phyloP scores from a whole-genome alignment of 2,329 filamentous ascomycete species.

The Stagonosporopsis cucurbitacearum region DNA sequence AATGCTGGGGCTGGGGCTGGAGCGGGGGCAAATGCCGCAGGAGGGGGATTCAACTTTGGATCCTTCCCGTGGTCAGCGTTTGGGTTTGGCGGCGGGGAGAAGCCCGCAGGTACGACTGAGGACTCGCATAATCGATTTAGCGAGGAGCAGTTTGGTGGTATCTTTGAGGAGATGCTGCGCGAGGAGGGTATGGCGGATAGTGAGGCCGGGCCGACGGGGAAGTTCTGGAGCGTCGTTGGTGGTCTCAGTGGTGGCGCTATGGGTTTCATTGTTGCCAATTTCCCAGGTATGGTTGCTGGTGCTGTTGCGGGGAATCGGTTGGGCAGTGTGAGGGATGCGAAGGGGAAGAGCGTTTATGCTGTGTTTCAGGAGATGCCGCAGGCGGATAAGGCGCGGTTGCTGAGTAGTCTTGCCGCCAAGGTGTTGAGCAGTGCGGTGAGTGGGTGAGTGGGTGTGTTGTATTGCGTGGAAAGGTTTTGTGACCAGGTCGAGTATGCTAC shows the following conservation, averaged over 20 bases:
- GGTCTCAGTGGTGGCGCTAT: constrained; percentile 86
- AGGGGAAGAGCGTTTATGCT: constrained; percentile 91
- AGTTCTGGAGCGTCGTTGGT: constrained; percentile 87
- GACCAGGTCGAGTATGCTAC: not conserved
- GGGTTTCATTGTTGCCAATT: constrained; percentile 93
- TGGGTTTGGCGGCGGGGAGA: constrained; percentile 62
- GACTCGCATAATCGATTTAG: constrained; percentile 63
- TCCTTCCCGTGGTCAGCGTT: constrained; percentile 81
- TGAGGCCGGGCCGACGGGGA: constrained; percentile 66
- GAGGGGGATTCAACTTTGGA: constrained; percentile 26
- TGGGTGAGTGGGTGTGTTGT: not conserved
- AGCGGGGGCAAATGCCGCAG: not conserved
- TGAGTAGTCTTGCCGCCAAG: constrained; percentile 84
- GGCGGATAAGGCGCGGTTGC: constrained; percentile 77
- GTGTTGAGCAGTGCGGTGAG: constrained; percentile 77
- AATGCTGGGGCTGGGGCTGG: not conserved
- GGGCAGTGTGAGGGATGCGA: constrained; percentile 87
- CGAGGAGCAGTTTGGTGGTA: constrained; percentile 82
- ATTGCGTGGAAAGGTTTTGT: not conserved
- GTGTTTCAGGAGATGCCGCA: constrained; percentile 91
- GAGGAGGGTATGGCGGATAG: constrained; percentile 72
- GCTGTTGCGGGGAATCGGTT: constrained; percentile 90
- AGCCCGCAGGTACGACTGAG: constrained; percentile 52
- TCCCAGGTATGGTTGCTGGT: constrained; percentile 86
- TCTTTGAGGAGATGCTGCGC: constrained; percentile 62